Evolutionary conservation across 139 green algal species (phyloP).

Genomic region (Tetraselmis chui): DNA sequence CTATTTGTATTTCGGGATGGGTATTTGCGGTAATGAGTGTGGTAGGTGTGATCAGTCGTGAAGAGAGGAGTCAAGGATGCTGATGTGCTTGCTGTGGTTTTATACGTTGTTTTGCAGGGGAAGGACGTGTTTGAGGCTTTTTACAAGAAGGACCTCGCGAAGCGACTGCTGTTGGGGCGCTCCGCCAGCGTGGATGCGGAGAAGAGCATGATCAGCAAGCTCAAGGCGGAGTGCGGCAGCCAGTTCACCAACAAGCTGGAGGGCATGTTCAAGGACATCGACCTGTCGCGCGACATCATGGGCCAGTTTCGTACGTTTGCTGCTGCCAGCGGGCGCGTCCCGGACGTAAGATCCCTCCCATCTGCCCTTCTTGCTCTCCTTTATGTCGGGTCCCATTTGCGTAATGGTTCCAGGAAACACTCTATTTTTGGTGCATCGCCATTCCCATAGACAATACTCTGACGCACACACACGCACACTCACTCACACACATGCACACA

Average conservation of each 20-base stretch:
- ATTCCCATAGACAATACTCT: too few species aligned
- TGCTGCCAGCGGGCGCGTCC: background rate
- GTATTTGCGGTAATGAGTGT: too few species aligned
- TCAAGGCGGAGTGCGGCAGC: conserved; percentile 93
- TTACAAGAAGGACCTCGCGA: conserved; percentile 99
- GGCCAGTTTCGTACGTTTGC: conserved; percentile 39
- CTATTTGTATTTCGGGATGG: too few species aligned
- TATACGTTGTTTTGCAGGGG: conserved; percentile 71
- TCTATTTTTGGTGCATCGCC: too few species aligned
- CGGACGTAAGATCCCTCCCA: background rate
- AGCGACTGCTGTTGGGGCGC: conserved; percentile 84
- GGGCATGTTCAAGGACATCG: conserved; percentile 95
- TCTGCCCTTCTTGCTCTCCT: too few species aligned
- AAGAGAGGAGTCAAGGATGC: too few species aligned
- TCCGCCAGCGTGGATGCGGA: conserved; percentile 84
- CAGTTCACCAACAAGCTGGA: conserved; percentile 98
- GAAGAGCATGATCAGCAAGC: conserved; percentile 89
- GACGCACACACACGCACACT: too few species aligned
- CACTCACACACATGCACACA: too few species aligned
- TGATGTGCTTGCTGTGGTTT: background rate
- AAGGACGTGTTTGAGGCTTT: conserved; percentile 99
- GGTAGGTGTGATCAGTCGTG: too few species aligned
- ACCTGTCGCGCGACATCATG: conserved; percentile 75
- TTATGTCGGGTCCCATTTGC: too few species aligned
- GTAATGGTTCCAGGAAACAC: too few species aligned